Conservation (phyloP, 257 asterid species). For the Eucommia ulmoides region DNA sequence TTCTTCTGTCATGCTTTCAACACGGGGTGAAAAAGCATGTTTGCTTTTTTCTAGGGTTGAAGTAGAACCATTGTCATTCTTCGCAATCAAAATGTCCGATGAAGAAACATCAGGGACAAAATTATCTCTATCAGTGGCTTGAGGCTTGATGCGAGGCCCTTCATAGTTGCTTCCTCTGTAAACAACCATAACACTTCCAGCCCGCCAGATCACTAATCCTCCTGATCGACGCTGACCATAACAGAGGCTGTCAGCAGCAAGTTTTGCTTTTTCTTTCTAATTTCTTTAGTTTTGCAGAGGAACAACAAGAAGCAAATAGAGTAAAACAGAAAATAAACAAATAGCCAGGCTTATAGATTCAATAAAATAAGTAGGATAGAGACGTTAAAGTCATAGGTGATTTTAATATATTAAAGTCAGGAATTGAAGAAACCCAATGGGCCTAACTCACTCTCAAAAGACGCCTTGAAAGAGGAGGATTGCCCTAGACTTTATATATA, state of each 20-base stretch:
- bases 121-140: constrained; percentile 30
- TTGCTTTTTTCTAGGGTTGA: constrained; percentile 28
- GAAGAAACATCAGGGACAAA: constrained; percentile 72
- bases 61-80: constrained; percentile 16
- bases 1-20: constrained; percentile 43
- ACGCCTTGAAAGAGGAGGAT: too few species aligned
- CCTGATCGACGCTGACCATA: constrained; percentile 81
- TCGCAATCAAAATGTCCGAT: constrained; percentile 19
- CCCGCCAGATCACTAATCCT: constrained; percentile 92
- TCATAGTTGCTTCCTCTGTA: constrained; percentile 80
- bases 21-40: constrained; percentile 22
- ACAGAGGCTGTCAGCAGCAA: constrained; percentile 8
- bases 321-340: too few species aligned
- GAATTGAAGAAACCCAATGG: too few species aligned
- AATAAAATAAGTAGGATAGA: too few species aligned
- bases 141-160: constrained; percentile 57
- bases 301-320: background rate
- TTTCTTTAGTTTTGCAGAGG: background rate
- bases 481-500: too few species aligned
- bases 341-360: too few species aligned
- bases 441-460: too few species aligned
- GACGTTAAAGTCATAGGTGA: too few species aligned
- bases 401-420: too few species aligned
- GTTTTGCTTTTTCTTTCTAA: background rate
- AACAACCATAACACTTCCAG: constrained; percentile 97